These are phyloP conservation scores for Didymella keratinophila DNA, from an alignment of 2,329 filamentous ascomycete genomes.

Conservation along the genomic window DNA sequence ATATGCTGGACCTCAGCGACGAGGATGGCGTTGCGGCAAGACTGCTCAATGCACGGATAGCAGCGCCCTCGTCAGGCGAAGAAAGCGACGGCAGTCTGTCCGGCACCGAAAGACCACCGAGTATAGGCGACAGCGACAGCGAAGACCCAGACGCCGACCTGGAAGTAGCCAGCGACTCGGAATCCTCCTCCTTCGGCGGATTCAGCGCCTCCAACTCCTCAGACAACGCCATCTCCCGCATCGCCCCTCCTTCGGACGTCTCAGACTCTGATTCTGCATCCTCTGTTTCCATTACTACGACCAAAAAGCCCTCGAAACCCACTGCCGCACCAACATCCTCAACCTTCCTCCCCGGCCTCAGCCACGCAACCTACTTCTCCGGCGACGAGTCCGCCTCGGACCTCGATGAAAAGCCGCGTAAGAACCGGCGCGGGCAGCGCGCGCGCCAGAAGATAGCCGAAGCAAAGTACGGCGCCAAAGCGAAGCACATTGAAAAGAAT, in stretches of 20 bases:
- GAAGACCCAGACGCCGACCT: conserved; percentile 32
- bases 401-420: conserved; percentile 63
- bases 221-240: conserved; percentile 9
- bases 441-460: conserved; percentile 82
- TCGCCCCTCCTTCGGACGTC: conserved; percentile 27
- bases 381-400: conserved; percentile 76
- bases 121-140: conserved; percentile 38
- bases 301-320: conserved; percentile 23
- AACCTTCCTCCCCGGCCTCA: conserved; percentile 76
- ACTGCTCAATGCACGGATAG: conserved; percentile 51
- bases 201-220: conserved; percentile 13
- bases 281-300: too few relatives aligned
- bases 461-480: conserved; percentile 77
- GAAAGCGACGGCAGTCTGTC: conserved; percentile 43
- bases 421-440: conserved; percentile 78
- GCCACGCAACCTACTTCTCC: conserved; percentile 79
- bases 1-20: conserved; percentile 37
- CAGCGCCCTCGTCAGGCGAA: conserved; percentile 47
- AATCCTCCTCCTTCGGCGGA: conserved; percentile 14
- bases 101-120: conserved; percentile 42
- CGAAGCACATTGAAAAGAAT: conserved; percentile 68
- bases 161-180: conserved; percentile 26
- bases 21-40: conserved; percentile 44
- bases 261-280: conserved; percentile 26
- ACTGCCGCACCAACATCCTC: conserved; percentile 51